Conservation (phyloP, 768 basidiomycete genomes). For the Epithele typhae region DNA sequence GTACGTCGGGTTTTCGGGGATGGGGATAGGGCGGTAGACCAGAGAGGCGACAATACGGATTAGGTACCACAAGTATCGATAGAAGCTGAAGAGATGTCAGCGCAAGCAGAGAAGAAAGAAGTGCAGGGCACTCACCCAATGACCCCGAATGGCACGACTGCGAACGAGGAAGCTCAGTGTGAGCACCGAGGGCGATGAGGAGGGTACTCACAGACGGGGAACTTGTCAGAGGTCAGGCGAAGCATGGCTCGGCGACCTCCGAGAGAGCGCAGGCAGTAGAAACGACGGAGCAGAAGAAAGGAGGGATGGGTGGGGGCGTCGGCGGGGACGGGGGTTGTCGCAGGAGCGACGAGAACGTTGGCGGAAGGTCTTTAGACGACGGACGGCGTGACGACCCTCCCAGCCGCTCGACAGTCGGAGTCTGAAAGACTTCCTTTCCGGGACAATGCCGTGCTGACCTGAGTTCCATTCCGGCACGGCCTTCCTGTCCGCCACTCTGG, state of each 20-base stretch:
- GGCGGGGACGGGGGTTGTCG: constrained; percentile 12
- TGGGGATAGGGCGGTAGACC: constrained; percentile 83
- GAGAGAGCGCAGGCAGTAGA: not conserved
- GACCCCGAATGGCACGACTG: constrained; percentile 87
- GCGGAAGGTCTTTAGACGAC: constrained; percentile 12
- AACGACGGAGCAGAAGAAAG: constrained; percentile 11
- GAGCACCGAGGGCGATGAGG: too few species aligned
- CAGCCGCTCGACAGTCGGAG: constrained; percentile 8
- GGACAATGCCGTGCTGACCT: too few species aligned
- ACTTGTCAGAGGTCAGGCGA: constrained; percentile 87
- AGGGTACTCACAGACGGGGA: constrained; percentile 76
- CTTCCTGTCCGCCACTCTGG: too few species aligned
- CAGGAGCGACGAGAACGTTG: constrained; percentile 16
- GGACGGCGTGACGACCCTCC: not conserved
- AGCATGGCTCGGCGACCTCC: constrained; percentile 47
- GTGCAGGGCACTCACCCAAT: constrained; percentile 54
- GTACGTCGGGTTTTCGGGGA: constrained; percentile 89
- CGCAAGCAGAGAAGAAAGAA: not conserved
- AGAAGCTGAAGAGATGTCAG: constrained; percentile 54
- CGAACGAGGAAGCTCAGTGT: too few species aligned
- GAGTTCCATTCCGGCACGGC: too few species aligned
- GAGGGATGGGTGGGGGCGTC: constrained; percentile 13
- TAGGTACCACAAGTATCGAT: constrained; percentile 90
- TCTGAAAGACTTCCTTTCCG: constrained; percentile 4
- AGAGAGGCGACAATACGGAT: constrained; percentile 78